Conservation (phyloP, 2,329 filamentous ascomycete genomes). For the Pseudohalonectria lignicola region DNA sequence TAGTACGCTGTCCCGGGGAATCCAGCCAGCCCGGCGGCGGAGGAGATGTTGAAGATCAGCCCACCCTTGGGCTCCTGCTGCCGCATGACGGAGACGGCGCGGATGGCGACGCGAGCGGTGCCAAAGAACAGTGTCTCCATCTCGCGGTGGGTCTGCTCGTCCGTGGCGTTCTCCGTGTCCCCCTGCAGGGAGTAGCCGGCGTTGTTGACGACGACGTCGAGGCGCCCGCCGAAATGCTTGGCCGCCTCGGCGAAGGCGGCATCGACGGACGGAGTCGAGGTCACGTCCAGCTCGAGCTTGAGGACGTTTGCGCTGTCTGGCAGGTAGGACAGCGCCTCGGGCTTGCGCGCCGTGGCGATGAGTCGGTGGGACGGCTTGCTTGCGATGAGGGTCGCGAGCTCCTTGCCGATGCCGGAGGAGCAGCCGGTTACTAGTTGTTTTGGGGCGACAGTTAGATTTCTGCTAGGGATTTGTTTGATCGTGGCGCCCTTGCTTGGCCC, state of each 20-base stretch:
- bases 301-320: constrained; percentile 27
- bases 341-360: constrained; percentile 36
- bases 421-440: constrained; percentile 37
- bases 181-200: constrained; percentile 28
- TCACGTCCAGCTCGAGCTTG: constrained; percentile 36
- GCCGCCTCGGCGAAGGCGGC: constrained; percentile 3
- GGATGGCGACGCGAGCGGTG: constrained; percentile 11
- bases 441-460: neutral
- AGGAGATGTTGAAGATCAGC: constrained; percentile 42
- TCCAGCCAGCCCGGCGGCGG: constrained; percentile 31
- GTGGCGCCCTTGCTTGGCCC: neutral
- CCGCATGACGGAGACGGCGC: constrained; percentile 16
- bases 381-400: constrained; percentile 24
- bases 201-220: constrained; percentile 9
- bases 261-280: too few species aligned
- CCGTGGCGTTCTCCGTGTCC: constrained; percentile 12
- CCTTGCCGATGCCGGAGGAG: constrained; percentile 33
- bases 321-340: constrained; percentile 25
- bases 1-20: constrained; percentile 25
- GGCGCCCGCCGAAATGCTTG: constrained; percentile 2
- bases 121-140: constrained; percentile 20
- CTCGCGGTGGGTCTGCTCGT: constrained; percentile 12
- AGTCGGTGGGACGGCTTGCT: constrained; percentile 25
- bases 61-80: constrained; percentile 26
- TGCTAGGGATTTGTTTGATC: neutral